Evolutionary conservation across 1,284 basidiomycete species (phyloP).

Genomic region (Takashimella tepidaria): DNA sequence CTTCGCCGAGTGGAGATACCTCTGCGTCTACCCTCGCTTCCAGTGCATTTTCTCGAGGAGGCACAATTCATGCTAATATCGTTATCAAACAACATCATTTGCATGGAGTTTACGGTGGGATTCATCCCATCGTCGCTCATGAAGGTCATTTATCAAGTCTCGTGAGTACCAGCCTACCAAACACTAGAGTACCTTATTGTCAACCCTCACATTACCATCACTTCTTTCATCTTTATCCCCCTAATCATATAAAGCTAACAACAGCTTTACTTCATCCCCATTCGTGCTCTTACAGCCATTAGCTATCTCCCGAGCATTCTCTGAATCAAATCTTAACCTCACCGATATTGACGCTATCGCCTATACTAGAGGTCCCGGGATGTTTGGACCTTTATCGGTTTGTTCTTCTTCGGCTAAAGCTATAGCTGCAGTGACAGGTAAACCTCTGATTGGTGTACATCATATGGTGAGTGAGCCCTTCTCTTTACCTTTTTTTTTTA

Average conservation of each 20-base stretch:
- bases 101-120: conserved; percentile 62
- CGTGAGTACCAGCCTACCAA: conserved; percentile 49
- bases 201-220: background rate
- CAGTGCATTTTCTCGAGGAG: background rate
- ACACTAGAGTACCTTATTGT: no score
- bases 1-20: background rate
- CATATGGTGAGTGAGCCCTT: conserved; percentile 66
- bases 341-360: conserved; percentile 76
- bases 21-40: background rate
- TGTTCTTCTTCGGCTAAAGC: conserved; percentile 73
- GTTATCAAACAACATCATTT: conserved; percentile 68
- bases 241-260: no score
- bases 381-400: conserved; percentile 71
- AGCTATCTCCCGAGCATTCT: conserved; percentile 64
- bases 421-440: conserved; percentile 66
- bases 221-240: background rate
- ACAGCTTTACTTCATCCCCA: background rate
- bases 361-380: conserved; percentile 85
- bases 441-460: conserved; percentile 82
- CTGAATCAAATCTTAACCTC: conserved; percentile 58
- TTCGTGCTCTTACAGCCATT: conserved; percentile 55
- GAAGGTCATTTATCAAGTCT: conserved; percentile 63
- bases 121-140: conserved; percentile 73
- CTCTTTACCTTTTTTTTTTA: conserved; percentile 1
- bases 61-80: conserved; percentile 70